These are phyloP conservation scores for Chalciporus sphaerocephalus DNA, from an alignment of 768 basidiomycete species.

Conservation along the genomic window DNA sequence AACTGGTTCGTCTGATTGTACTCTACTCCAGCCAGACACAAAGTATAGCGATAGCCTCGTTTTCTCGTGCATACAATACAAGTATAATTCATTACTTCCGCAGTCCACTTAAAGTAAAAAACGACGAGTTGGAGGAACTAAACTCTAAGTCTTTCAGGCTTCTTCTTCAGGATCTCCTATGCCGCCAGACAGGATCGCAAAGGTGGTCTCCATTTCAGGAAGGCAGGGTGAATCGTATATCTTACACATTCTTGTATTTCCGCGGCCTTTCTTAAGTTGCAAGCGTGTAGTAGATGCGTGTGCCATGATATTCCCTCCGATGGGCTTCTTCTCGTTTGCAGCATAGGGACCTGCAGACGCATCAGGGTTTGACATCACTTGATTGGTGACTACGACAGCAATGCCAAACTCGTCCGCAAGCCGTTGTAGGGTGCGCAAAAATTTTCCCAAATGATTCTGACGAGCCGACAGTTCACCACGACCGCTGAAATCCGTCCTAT, in stretches of 20 bases:
- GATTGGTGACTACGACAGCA: slow-evolving; percentile 95
- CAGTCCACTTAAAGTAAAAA: slow-evolving; percentile 4
- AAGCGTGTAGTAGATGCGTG: slow-evolving; percentile 96
- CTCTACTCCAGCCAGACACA: slow-evolving; percentile 11
- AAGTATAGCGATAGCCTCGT: neutral
- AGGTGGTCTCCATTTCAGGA: slow-evolving; percentile 93
- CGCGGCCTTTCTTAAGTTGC: slow-evolving; percentile 89
- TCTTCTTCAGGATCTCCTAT: slow-evolving; percentile 96
- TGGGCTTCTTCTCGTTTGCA: slow-evolving; percentile 94
- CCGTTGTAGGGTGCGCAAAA: slow-evolving; percentile 86
- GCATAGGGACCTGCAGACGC: slow-evolving; percentile 85
- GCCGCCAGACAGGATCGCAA: slow-evolving; percentile 87
- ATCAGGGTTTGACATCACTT: slow-evolving; percentile 99
- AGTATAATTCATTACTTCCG: slow-evolving; percentile 6
- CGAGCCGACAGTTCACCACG: slow-evolving; percentile 93
- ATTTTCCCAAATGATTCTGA: slow-evolving; percentile 94
- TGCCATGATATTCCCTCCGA: slow-evolving; percentile 98
- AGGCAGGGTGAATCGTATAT: slow-evolving; percentile 98
- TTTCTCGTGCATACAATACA: neutral
- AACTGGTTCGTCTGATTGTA: slow-evolving; percentile 40
- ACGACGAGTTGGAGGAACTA: neutral
- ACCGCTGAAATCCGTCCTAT: slow-evolving; percentile 93
- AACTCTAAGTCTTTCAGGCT: slow-evolving; percentile 32
- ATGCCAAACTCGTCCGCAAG: slow-evolving; percentile 99
- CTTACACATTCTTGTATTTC: slow-evolving; percentile 89